These are phyloP conservation scores for Hapsidospora chrysogenum DNA, from an alignment of 495 filamentous ascomycete genomes.

Conservation along the genomic window DNA sequence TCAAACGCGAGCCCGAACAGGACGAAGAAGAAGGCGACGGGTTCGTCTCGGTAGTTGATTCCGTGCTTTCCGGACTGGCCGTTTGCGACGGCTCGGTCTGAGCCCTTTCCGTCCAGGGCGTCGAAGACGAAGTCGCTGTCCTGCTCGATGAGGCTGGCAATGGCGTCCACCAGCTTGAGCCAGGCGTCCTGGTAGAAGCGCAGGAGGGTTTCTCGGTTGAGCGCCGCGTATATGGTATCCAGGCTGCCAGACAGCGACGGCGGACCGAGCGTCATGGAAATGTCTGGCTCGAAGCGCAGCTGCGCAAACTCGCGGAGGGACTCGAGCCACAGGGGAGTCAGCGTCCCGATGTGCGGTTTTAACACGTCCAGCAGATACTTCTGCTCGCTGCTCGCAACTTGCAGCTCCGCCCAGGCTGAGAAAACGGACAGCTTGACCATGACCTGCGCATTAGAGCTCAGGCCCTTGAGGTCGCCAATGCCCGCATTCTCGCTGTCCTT, in stretches of 20 bases:
- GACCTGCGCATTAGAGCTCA: conserved; percentile 90
- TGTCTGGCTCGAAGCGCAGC: conserved; percentile 88
- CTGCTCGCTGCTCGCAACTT: conserved; percentile 89
- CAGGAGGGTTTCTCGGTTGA: conserved; percentile 85
- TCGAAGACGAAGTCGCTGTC: conserved; percentile 97
- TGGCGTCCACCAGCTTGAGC: conserved; percentile 92
- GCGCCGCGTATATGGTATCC: conserved; percentile 79
- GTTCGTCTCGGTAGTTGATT: conserved; percentile 96
- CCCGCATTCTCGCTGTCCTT: conserved; percentile 66
- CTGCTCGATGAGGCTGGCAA: conserved; percentile 92
- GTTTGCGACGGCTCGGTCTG: conserved; percentile 30
- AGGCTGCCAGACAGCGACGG: conserved; percentile 58
- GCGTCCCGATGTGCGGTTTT: conserved; percentile 70
- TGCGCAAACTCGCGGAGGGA: conserved; percentile 89
- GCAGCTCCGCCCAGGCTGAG: conserved; percentile 97
- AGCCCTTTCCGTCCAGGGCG: conserved; percentile 75
- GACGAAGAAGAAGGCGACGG: conserved; percentile 97
- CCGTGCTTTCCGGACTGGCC: conserved; percentile 39
- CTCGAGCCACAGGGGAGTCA: conserved; percentile 87
- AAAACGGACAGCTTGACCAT: conserved; percentile 97
- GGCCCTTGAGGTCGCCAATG: conserved; percentile 83
- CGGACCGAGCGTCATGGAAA: conserved; percentile 70
- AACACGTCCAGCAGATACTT: conserved; percentile 77
- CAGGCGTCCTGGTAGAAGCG: conserved; percentile 97
- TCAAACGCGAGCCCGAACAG: conserved; percentile 94